Conservation (phyloP, 2,329 filamentous ascomycete species). For the Arthrobotrys sphaeroides region DNA sequence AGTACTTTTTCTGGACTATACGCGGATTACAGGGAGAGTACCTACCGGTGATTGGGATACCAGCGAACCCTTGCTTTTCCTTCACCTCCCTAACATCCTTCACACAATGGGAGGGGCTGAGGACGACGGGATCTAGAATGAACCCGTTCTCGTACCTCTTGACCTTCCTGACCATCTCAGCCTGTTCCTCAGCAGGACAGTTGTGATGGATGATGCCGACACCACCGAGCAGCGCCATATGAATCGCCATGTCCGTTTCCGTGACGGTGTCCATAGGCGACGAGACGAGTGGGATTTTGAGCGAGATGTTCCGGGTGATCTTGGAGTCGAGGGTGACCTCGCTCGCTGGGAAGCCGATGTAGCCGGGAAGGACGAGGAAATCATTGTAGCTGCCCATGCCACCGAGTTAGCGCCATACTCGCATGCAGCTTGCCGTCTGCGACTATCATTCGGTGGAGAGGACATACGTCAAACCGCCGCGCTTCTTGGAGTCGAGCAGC, state of each 20-base stretch:
- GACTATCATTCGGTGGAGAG: neutral
- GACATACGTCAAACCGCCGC: constrained; percentile 88
- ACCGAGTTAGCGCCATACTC: neutral
- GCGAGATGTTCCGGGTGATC: constrained; percentile 90
- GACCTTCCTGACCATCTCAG: constrained; percentile 98
- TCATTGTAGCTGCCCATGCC: constrained; percentile 71
- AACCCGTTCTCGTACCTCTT: constrained; percentile 99
- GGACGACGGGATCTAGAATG: constrained; percentile 93
- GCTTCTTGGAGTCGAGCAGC: constrained; percentile 87
- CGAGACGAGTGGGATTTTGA: constrained; percentile 96
- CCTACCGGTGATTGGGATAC: constrained; percentile 98
- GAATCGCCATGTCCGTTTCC: constrained; percentile 99
- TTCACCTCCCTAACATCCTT: constrained; percentile 90
- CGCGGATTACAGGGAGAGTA: constrained; percentile 53
- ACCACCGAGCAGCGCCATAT: constrained; percentile 89
- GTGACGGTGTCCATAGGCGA: constrained; percentile 99
- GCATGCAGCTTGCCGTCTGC: neutral
- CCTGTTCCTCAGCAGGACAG: constrained; percentile 95
- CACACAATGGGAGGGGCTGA: constrained; percentile 85
- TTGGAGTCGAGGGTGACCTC: constrained; percentile 88
- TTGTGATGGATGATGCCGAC: constrained; percentile 99
- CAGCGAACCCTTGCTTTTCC: constrained; percentile 98
- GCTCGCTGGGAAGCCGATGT: constrained; percentile 96
- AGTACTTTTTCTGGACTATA: neutral
- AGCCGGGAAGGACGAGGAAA: constrained; percentile 94